These are phyloP conservation scores for Chalciporus pseudorubinellus DNA, from an alignment of 768 basidiomycete species.

Conservation along the genomic window DNA sequence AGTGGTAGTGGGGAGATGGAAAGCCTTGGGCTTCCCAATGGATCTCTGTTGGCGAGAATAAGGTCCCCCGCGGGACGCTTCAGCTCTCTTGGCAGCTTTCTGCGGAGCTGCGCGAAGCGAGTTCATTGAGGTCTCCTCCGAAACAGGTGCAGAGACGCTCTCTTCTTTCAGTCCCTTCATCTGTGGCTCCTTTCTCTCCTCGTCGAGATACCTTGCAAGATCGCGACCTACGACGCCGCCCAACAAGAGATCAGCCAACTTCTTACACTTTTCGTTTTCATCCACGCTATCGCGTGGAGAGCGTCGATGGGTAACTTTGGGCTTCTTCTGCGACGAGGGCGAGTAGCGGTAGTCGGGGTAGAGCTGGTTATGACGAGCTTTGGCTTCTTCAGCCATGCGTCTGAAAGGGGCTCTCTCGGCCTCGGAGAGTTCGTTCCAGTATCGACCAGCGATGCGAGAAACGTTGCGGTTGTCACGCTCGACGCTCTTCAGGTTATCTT, in stretches of 20 bases:
- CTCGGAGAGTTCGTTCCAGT: conserved; percentile 58
- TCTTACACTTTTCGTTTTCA: conserved; percentile 40
- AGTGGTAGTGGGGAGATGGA: background rate
- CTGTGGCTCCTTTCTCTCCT: background rate
- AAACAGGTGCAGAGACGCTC: background rate
- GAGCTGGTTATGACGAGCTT: conserved; percentile 44
- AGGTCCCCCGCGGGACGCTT: background rate
- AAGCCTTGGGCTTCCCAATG: conserved; percentile 6
- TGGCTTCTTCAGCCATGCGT: conserved; percentile 44
- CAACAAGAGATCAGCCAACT: conserved; percentile 36
- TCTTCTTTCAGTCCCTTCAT: background rate
- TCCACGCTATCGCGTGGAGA: conserved; percentile 27
- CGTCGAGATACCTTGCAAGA: conserved; percentile 20
- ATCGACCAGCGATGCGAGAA: conserved; percentile 63
- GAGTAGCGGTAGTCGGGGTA: conserved; percentile 66
- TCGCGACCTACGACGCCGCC: conserved; percentile 34
- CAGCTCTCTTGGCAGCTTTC: conserved; percentile 10
- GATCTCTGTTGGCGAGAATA: conserved; percentile 4
- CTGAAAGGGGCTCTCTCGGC: conserved; percentile 49
- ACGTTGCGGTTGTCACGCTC: conserved; percentile 74
- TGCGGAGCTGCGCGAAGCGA: background rate
- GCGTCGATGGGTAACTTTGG: conserved; percentile 34
- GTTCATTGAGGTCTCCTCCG: background rate
- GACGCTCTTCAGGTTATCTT: conserved; percentile 45
- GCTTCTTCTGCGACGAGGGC: conserved; percentile 39